Conservation (phyloP, 2,329 filamentous ascomycete species). For the Pleurostoma richardsiae region DNA sequence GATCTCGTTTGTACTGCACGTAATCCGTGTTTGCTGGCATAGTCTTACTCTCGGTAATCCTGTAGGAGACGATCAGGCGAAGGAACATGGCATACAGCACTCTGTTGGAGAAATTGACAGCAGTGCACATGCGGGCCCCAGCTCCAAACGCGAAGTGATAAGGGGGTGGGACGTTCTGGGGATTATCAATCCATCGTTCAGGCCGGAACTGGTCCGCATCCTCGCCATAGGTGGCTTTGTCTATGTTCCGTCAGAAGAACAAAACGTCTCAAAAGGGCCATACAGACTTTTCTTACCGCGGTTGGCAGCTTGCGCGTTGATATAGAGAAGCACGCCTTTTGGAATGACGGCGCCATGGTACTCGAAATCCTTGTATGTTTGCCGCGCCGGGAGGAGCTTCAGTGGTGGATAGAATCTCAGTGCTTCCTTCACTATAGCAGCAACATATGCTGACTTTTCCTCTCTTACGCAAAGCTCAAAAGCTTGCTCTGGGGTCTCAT, state of each 20-base stretch:
- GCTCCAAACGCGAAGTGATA: slow-evolving; percentile 14
- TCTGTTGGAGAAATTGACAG: slow-evolving; percentile 14
- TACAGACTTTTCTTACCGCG: neutral
- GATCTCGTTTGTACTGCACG: slow-evolving; percentile 13
- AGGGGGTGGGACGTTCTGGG: slow-evolving; percentile 9
- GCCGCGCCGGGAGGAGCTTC: slow-evolving; percentile 3
- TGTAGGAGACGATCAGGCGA: slow-evolving; percentile 12
- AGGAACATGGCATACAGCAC: slow-evolving; percentile 15
- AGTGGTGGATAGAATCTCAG: slow-evolving; percentile 12
- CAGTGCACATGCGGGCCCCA: slow-evolving; percentile 13
- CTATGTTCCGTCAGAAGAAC: neutral
- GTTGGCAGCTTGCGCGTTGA: slow-evolving; percentile 2
- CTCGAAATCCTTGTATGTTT: slow-evolving; percentile 4
- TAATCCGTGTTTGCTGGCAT: slow-evolving; percentile 8
- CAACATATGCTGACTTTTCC: slow-evolving; percentile 11
- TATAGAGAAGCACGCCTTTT: slow-evolving; percentile 3
- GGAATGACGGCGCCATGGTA: slow-evolving; percentile 1
- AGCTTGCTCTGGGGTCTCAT: neutral
- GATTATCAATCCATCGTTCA: slow-evolving; percentile 4
- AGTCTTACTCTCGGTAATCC: slow-evolving; percentile 7
- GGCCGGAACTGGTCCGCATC: slow-evolving; percentile 5
- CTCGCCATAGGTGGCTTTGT: neutral
- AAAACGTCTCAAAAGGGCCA: neutral
- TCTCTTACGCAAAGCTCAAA: slow-evolving; percentile 4
- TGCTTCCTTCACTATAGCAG: slow-evolving; percentile 10